Base-by-base conservation (phyloP, 371 early-diverging fungal genomes). In the Apophysomyces elegans region DNA sequence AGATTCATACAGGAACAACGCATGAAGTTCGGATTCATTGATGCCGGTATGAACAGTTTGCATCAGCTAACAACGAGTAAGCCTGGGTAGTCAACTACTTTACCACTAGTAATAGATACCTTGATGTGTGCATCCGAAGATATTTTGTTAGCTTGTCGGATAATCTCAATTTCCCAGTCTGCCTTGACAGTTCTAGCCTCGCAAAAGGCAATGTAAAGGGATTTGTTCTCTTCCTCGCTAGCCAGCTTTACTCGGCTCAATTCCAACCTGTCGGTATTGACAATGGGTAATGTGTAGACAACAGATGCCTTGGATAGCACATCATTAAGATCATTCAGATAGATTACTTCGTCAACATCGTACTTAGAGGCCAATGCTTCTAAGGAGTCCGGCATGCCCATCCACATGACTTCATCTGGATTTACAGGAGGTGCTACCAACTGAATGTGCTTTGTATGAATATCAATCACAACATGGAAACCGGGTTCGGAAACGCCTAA, bases 381-480 rank as follows among this genome's bases (percentile, higher is more conserved):
- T 7, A 85, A 66, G 16, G 87, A 67, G 37, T 84, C 83, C 4
- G 88, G 90, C 58, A 85, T 75, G 58, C 95, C 95, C 77, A 89
- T 86, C 95, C 95, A 95, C 66, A 95, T 86, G n/a, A 89, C 90
- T 63, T 89, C 87, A 60, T 91, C 95, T 58, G 85, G 84, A 41
- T 82, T 75, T n/a, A 90, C 78, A 57, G 83, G 80, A 60, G 92
- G 91, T 37, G 89, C 88, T 61, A 90, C 75, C 64, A 96, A 73
- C n/a, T 79, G 79, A 58, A 91, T 77, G 37, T 85, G 74, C 50
- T 83, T 67, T 9, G 91, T 73, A 59, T 83, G 80, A 56, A 94
- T 70, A 77, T 93, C 89, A 68, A 89, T 82, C 13, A 91, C 70
- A 1, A 91, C 85, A 64, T 89, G 86, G 65, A 84, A 92, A 66